These are phyloP conservation scores for Penicillium silybi DNA, from an alignment of 495 filamentous ascomycete species.

Conservation along the genomic window DNA sequence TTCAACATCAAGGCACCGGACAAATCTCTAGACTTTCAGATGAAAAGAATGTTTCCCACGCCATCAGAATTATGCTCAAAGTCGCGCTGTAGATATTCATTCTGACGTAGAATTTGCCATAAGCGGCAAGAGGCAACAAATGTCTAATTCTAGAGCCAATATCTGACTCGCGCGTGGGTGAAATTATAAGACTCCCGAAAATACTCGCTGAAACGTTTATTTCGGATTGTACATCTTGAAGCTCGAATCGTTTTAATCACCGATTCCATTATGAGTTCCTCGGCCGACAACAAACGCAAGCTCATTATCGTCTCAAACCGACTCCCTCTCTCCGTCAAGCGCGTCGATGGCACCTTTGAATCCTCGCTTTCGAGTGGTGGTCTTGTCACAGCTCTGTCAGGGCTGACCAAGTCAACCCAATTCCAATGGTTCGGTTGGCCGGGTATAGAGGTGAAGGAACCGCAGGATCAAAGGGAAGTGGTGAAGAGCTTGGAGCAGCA, in stretches of 20 bases:
- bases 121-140: constrained; percentile 13
- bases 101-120: constrained; percentile 21
- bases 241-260: background rate
- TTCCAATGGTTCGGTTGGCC: constrained; percentile 97
- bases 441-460: constrained; percentile 56
- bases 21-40: too few relatives aligned
- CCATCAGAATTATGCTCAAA: background rate
- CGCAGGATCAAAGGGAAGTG: constrained; percentile 43
- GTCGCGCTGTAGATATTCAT: constrained; percentile 6
- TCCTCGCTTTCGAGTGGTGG: constrained; percentile 86
- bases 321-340: constrained; percentile 82
- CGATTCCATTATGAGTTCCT: constrained; percentile 1
- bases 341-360: constrained; percentile 65
- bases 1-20: too few relatives aligned
- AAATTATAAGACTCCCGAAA: background rate
- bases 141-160: background rate
- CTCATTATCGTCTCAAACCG: constrained; percentile 86
- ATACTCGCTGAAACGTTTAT: background rate
- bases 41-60: background rate
- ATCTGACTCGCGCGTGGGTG: background rate
- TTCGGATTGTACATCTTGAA: background rate
- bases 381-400: constrained; percentile 80
- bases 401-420: constrained; percentile 75
- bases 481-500: constrained; percentile 42
- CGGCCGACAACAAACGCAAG: constrained; percentile 20